Evolutionary conservation across 805 yeast genomes (phyloP).

Genomic region (Lachancea cidri): DNA sequence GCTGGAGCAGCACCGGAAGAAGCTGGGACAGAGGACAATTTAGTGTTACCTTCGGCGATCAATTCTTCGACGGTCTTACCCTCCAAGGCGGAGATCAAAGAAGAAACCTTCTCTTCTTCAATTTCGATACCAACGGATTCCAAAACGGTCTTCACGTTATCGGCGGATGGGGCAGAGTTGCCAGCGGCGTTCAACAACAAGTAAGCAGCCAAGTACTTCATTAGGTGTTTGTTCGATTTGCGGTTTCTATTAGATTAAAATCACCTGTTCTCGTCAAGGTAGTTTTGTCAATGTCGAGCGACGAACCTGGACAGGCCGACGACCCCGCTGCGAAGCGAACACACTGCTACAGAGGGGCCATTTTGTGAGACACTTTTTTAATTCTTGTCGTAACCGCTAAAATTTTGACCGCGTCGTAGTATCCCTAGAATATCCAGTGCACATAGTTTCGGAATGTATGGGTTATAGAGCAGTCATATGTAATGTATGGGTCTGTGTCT

Average conservation of each 20-base stretch:
- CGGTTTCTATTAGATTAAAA: no score
- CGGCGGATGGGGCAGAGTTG: conserved; percentile 87
- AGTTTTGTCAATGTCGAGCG: neutral
- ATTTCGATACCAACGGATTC: conserved; percentile 95
- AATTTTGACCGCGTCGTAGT: no score
- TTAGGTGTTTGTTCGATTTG: conserved; percentile 19
- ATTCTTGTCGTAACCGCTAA: no score
- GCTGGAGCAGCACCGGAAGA: conserved; percentile 94
- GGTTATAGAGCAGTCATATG: neutral
- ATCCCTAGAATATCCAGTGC: no score
- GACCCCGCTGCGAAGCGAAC: no score
- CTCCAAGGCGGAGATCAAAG: conserved; percentile 79
- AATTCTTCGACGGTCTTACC: conserved; percentile 90
- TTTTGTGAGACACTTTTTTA: no score
- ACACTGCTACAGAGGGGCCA: no score
- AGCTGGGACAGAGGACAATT: conserved; percentile 95
- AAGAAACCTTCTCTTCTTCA: conserved; percentile 79
- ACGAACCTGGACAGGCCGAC: no score
- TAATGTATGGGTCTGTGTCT: neutral
- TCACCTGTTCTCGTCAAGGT: no score
- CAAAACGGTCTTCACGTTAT: conserved; percentile 82
- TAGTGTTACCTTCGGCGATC: conserved; percentile 90
- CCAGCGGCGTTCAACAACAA: conserved; percentile 97
- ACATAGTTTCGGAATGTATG: no score
- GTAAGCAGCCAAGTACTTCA: conserved; percentile 99